Conservation (phyloP, 176 grass and related monocot species). For the Musa acuminata region DNA sequence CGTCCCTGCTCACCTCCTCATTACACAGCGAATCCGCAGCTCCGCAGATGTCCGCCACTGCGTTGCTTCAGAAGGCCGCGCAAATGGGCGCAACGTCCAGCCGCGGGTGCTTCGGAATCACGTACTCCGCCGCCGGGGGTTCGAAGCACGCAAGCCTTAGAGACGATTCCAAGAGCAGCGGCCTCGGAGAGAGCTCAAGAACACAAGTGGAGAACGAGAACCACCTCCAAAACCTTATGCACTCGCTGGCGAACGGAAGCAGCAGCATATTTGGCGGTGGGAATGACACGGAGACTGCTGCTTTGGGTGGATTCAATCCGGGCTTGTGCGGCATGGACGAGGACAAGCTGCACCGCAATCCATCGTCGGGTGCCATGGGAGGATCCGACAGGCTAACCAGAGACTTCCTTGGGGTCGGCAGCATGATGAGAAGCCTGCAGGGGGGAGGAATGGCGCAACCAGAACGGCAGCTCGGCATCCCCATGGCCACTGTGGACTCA, state of each 20-base stretch:
- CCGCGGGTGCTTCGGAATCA: background rate
- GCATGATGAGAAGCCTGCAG: background rate
- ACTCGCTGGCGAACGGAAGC: background rate
- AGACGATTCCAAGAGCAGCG: background rate
- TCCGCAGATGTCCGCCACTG: constrained; percentile 11
- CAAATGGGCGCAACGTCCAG: constrained; percentile 1
- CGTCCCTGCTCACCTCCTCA: background rate
- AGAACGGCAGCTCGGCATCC: background rate
- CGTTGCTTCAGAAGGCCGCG: constrained; percentile 3
- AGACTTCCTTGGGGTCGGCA: background rate
- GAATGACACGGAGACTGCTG: too few species aligned
- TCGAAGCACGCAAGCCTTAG: background rate
- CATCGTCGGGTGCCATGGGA: background rate
- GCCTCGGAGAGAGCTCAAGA: background rate
- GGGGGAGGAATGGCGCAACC: background rate
- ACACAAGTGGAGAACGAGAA: background rate
- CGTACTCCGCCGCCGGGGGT: background rate
- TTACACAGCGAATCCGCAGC: background rate
- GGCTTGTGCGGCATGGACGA: background rate
- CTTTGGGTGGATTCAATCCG: too few species aligned
- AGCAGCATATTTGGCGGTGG: background rate
- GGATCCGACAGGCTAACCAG: background rate
- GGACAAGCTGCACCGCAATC: background rate
- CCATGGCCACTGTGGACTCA: too few species aligned
- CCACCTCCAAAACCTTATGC: constrained; percentile 3